Evolutionary conservation across 2,329 filamentous ascomycete species (phyloP), one percentile per base, ranked within the genome.

Genomic region (Byssoonygena ceratinophila): DNA sequence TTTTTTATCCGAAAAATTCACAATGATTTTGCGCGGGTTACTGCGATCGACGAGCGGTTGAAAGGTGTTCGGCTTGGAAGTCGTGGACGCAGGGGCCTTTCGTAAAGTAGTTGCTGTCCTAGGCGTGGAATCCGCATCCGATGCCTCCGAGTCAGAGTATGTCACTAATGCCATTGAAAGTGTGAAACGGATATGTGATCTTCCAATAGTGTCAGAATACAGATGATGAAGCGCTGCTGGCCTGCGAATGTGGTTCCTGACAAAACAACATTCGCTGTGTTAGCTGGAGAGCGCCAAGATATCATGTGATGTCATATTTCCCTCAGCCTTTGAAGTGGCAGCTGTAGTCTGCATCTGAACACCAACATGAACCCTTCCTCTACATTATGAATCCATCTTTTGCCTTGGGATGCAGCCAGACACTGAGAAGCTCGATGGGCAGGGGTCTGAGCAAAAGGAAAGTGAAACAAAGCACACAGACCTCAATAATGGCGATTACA

Each of bases 31-130:
- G 68, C 84, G 82, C 6, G 86, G 81, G 64, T 89, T 88, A 52
- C 83, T 79, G 65, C 84, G 81, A 70, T 92, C 85, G 68, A 94
- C 81, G 52, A 92, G 80, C 68, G 89, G 90, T 63, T 85, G 83
- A 64, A 89, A 85, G 46, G 59, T 37, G 20, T 64, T 51, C 43
- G 59, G 58, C 50, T 50, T 50, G 12, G 34, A 40, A 9, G 55
- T 54, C 31, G 31, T 27, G 3, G 9, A 12, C 3, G 41, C n/a
- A 20, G 44, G 46, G 37, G 29, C 34, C 51, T 50, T 46, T 53
- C 45, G 36, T 32, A 52, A 43, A 27, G 43, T n/a, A 54, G 53
- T 68, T 67, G 34, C 68, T 55, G 50, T 66, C 58, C 57, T 67
- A 48, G 41, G 60, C 54, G n/a, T 64, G 43, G 51, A 62, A 51